Percentiles rank a stretch among this genome's conserved stretches.
Conservation (phyloP, 2,329 filamentous ascomycete species). For the Colletotrichum godetiae region DNA sequence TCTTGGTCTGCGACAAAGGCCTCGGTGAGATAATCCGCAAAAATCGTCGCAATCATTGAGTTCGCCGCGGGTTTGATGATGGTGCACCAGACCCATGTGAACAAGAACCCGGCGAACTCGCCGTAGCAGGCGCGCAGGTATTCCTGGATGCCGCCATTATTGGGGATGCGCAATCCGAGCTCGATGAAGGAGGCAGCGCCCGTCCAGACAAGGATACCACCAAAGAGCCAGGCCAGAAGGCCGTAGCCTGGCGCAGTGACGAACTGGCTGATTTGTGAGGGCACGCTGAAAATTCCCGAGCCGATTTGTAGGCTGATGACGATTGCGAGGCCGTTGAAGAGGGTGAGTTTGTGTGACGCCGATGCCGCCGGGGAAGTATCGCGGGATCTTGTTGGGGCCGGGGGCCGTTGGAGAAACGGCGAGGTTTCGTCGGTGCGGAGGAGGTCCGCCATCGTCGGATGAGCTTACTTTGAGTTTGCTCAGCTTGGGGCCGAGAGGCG, state of each 20-base stretch:
- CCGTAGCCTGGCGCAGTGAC: conserved; percentile 54
- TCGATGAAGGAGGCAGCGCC: conserved; percentile 60
- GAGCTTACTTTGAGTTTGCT: neutral
- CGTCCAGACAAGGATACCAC: conserved; percentile 58
- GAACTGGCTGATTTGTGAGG: conserved; percentile 54
- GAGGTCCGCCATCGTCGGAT: conserved; percentile 24
- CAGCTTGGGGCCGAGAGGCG: neutral
- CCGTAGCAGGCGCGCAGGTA: conserved; percentile 55
- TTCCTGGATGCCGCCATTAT: conserved; percentile 58
- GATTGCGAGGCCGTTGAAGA: conserved; percentile 50
- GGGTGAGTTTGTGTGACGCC: conserved; percentile 36
- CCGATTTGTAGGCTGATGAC: conserved; percentile 60
- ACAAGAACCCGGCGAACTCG: conserved; percentile 54
- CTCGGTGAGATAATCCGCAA: conserved; percentile 52
- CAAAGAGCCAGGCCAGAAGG: conserved; percentile 54
- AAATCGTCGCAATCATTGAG: conserved; percentile 56
- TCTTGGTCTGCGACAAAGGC: conserved; percentile 42
- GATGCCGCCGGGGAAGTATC: neutral
- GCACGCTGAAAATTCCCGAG: conserved; percentile 59
- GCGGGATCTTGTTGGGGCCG: neutral
- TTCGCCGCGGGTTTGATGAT: conserved; percentile 56
- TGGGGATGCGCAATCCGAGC: conserved; percentile 55
- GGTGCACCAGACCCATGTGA: conserved; percentile 56
- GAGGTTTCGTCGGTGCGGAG: conserved; percentile 27
- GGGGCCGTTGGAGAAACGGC: conserved; percentile 31